Evolutionary conservation across 805 yeast genomes (phyloP), one percentile per base, ranked within the genome.

Genomic region (Candida arabinofermentans): DNA sequence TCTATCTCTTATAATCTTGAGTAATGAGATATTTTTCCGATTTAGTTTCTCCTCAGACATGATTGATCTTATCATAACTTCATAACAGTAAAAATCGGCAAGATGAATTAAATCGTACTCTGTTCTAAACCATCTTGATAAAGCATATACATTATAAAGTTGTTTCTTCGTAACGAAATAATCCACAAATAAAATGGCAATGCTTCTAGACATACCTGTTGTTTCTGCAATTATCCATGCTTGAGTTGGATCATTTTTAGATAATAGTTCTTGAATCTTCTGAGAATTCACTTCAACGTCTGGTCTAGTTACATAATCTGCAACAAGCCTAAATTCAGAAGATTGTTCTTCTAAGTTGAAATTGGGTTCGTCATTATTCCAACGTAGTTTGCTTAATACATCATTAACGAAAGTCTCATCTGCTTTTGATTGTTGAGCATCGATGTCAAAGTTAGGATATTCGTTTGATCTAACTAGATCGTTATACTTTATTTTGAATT

Each of bases 131-230:
- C 36, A 24, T 19, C 43, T 21, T 2, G 39, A 23, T 24, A 40
- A 35, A 2, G 43, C 43, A n/a, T 40, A 40, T 9, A 40, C 33
- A 34, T 40, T 34, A 34, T 40, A 35, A 8, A 40, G 35, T 26
- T 40, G 32, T 5, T 23, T 23, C 10, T 16, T 27, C 19, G 35
- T 12, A 29, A 29, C 37, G 23, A 40, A 35, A 14, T 36, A 29
- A 24, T 35, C 39, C 22, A 40, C 21, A 24, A 40, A 40, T 4
- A 34, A 16, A 29, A 21, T 17, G 12, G 43, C 43, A 9, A 35
- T 16, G 10, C 27, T 34, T 18, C 29, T 18, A 18, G 34, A 34
- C 5, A 40, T 30, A 7, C 39, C 39, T 13, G 8, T 14, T 2
- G 10, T 21, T 16, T 35, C 24, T 3, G 29, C 43, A 10, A 27